Conservation (phyloP, 2,329 filamentous ascomycete species). For the Trichothecium roseum region DNA sequence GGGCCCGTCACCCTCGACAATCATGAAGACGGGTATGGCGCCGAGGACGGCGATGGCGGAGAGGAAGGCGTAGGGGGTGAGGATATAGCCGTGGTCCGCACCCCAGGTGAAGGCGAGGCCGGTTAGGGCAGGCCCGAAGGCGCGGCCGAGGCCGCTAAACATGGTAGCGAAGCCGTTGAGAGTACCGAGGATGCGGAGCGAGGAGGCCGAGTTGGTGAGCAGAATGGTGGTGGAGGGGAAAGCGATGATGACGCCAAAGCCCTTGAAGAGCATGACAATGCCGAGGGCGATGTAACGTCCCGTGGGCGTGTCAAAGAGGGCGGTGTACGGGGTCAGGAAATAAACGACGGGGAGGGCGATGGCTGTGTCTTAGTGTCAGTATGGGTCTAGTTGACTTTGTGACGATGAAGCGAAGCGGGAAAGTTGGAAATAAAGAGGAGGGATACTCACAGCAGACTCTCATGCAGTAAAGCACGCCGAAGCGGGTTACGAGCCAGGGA, state of each 20-base stretch:
- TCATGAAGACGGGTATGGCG: slow-evolving; percentile 61
- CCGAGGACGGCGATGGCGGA: slow-evolving; percentile 52
- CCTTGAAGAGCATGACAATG: slow-evolving; percentile 61
- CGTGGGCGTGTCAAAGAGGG: slow-evolving; percentile 40
- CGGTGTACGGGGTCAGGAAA: slow-evolving; percentile 71
- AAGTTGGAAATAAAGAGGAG: too few relatives aligned
- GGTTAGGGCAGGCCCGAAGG: slow-evolving; percentile 63
- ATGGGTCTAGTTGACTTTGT: too few relatives aligned
- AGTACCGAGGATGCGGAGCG: slow-evolving; percentile 67
- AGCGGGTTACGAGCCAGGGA: slow-evolving; percentile 60
- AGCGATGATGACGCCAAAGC: slow-evolving; percentile 66
- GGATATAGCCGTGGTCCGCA: slow-evolving; percentile 62
- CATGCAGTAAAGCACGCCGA: slow-evolving; percentile 66
- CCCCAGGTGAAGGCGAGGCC: slow-evolving; percentile 69
- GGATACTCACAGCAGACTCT: slow-evolving; percentile 49
- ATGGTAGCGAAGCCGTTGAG: slow-evolving; percentile 86
- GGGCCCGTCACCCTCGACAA: slow-evolving; percentile 65
- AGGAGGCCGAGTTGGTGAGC: slow-evolving; percentile 75
- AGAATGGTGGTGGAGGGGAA: slow-evolving; percentile 88
- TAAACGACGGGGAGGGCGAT: slow-evolving; percentile 66
- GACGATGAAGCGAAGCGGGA: too few relatives aligned
- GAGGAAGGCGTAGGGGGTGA: slow-evolving; percentile 77
- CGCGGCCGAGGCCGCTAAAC: slow-evolving; percentile 69
- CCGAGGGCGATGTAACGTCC: slow-evolving; percentile 54
- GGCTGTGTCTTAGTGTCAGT: too few relatives aligned